Base-by-base conservation (phyloP, 768 basidiomycete species). In the Pleurotus pulmonarius region DNA sequence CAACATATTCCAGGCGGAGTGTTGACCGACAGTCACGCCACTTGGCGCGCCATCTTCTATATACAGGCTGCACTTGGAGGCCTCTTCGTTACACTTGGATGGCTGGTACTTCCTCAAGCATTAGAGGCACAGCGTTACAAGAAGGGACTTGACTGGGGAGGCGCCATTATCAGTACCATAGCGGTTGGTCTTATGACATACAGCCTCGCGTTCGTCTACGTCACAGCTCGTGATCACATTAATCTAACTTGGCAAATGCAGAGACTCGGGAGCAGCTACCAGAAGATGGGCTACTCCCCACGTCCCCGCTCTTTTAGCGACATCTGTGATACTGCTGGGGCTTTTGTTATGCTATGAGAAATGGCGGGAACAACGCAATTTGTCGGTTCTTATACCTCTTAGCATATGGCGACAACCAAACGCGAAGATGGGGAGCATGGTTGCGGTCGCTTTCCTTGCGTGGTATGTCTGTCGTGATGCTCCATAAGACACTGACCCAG, bases 71-170 rank as follows among this genome's bases (percentile, higher is more conserved):
- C 64, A 1, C 66, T 73, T 15, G 66, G 60, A 13, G 43, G 58
- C 12, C 34, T 69, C 1, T 67, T 73, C 45, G 64, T 65, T 25
- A 56, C 60, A 11, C 56, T 68, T 7, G 70, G 69, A 5, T 61
- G 55, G 59, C 20, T 61, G 46, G 45, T 63, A 64, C 34, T 67
- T 58, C 40, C 45, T 56, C 55, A 59, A 2, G 56, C 55, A 29
- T 45, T 58, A 9, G 59, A 64, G 15, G 49, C 58, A 12, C 49
- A 43, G 15, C 57, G 65, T 37, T 71, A 71, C 55, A 64, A 48
- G 22, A 71, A 70, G 55, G 71, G 71, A 5, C 49, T 73, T 11
- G 71, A 73, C 58, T 71, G 68, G 70, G 65, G 70, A n/a, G 71
- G 71, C n/a, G 69, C 69, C 2, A 22, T 68, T 9, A 59, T 73